Evolutionary conservation across 495 filamentous ascomycete species (phyloP), one percentile per base, ranked within the genome.

Genomic region (Tuber melanosporum): DNA sequence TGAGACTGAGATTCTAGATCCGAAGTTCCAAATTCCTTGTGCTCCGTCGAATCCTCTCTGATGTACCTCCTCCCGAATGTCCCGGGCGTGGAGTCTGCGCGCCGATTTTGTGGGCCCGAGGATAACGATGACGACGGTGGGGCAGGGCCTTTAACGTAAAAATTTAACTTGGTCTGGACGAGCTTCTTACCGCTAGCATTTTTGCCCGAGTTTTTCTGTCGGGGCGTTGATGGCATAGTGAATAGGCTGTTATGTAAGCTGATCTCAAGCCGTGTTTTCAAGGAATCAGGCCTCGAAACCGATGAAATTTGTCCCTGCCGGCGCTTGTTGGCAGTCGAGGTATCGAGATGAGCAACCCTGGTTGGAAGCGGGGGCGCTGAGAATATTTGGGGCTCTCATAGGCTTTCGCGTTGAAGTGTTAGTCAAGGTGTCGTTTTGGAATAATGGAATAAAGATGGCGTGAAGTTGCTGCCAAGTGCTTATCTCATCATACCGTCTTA

Each of bases 111-210:
- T 14, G 72, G 62, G 6, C 12, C 42, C 17, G 47, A 70, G 8
- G 46, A 41, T 26, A 74, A 32, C 22, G 32, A 66, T 32, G 57
- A 26, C 6, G 70, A 62, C 2, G 73, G 52, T 44, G 76, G 39
- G 20, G 47, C 7, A 2, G n/a, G 19, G 41, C 19, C 15, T 39
- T 71, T 47, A 22, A 66, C 39, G 17, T 43, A 43, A 36, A 80
- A 80, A 66, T 45, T 46, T 43, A 80, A 72, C n/a, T 70, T 80
- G 7, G 77, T 72, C 46, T 80, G 78, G 42, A 80, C 17, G 1
- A 80, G 71, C 20, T 79, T 79, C 78, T 76, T 80, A 66, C 45
- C 77, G 8, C 70, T 22, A 5, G 70, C 73, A 22, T 73, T 43
- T 46, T 70, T 66, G 42, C 26, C 15, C 32, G 73, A 9, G 10